Evolutionary conservation across 306 rosid genomes (phyloP).

Genomic region (Cucumis hystrix): DNA sequence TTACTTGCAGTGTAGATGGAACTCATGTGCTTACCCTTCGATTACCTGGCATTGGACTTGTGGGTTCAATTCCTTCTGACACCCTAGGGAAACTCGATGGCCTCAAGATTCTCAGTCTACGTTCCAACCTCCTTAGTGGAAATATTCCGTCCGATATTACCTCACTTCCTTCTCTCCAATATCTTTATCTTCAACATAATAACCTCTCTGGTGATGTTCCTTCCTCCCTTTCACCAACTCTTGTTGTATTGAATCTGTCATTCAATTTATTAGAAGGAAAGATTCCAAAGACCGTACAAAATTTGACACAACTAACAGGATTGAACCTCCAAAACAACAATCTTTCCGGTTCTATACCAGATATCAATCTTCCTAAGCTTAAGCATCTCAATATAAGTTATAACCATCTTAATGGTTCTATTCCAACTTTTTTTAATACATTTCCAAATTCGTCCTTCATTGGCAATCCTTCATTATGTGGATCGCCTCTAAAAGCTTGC

Average conservation of each 20-base stretch:
- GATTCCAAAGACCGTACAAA: conserved; percentile 42
- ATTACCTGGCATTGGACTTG: conserved; percentile 77
- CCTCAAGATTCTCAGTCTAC: conserved; percentile 59
- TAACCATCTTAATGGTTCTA: conserved; percentile 74
- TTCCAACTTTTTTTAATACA: conserved; percentile 42
- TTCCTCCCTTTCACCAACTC: conserved; percentile 37
- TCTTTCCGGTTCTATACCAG: conserved; percentile 61
- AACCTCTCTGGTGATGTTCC: conserved; percentile 80
- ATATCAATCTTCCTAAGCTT: conserved; percentile 41
- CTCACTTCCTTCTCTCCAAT: conserved; percentile 65
- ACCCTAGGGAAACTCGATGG: conserved; percentile 75
- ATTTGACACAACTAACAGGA: conserved; percentile 51
- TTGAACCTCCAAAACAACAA: conserved; percentile 76
- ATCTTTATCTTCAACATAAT: conserved; percentile 68
- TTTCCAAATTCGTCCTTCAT: conserved; percentile 60
- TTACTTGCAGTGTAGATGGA: conserved; percentile 31
- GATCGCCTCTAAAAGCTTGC: conserved; percentile 61
- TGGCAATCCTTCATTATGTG: conserved; percentile 70
- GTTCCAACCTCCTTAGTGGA: conserved; percentile 71
- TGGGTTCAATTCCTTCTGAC: conserved; percentile 54
- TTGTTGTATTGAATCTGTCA: conserved; percentile 72
- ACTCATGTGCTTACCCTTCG: conserved; percentile 44
- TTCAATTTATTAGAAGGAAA: conserved; percentile 57
- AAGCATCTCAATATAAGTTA: conserved; percentile 63
- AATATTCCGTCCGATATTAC: conserved; percentile 55